Conservation (phyloP, 495 filamentous ascomycete genomes). For the Talaromyces thailandensis region DNA sequence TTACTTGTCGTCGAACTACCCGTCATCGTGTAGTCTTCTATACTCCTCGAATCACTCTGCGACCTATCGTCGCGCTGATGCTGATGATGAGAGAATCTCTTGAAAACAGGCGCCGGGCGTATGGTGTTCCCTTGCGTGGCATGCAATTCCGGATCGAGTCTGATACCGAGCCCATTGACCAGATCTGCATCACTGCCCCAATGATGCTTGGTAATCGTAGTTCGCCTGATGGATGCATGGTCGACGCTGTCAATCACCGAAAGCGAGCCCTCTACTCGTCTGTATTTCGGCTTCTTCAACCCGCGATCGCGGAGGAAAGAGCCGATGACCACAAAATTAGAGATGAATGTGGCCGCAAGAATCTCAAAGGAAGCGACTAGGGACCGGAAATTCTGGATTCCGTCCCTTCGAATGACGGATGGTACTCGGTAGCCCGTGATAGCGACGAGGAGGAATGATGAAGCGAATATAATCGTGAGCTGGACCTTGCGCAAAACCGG, state of each 20-base stretch:
- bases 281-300: slow-evolving; percentile 68
- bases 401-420: slow-evolving; percentile 50
- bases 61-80: slow-evolving; percentile 13
- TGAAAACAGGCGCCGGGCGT: slow-evolving; percentile 32
- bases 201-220: slow-evolving; percentile 44
- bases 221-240: slow-evolving; percentile 37
- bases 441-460: slow-evolving; percentile 67
- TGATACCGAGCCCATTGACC: slow-evolving; percentile 61
- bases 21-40: slow-evolving; percentile 14
- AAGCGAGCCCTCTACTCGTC: slow-evolving; percentile 41
- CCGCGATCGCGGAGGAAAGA: slow-evolving; percentile 75
- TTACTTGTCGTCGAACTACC: not conserved
- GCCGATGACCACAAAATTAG: slow-evolving; percentile 71
- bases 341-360: slow-evolving; percentile 64
- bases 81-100: slow-evolving; percentile 4
- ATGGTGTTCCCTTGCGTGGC: slow-evolving; percentile 24
- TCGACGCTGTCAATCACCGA: slow-evolving; percentile 45
- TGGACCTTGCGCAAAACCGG: slow-evolving; percentile 51
- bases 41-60: slow-evolving; percentile 22
- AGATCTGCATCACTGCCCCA: slow-evolving; percentile 84
- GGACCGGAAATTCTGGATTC: slow-evolving; percentile 65
- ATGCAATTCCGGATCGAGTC: slow-evolving; percentile 49
- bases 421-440: slow-evolving; percentile 73
- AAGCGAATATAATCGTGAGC: slow-evolving; percentile 67
- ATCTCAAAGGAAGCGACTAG: slow-evolving; percentile 71